A percentile compares a stretch with the other conserved stretches of the same genome.
phyloP scores from a whole-genome alignment of 148 eudicot genomes.

The Nyssa sinensis region DNA sequence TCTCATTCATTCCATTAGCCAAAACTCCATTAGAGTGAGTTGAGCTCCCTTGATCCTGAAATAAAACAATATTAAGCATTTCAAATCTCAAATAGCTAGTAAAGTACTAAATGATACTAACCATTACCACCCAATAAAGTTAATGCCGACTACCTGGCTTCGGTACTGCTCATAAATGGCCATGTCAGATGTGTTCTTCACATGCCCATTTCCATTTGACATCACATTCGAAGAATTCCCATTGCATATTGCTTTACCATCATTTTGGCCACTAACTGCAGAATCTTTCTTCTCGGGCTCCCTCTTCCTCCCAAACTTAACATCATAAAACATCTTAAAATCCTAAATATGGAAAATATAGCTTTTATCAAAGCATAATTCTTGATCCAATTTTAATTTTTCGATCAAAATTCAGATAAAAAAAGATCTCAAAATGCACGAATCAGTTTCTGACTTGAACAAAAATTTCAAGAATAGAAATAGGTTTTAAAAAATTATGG shows the following conservation, averaged over 20 bases:
- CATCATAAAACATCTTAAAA: constrained; percentile 88
- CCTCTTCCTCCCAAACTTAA: constrained; percentile 96
- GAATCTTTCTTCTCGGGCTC: constrained; percentile 33
- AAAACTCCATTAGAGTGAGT: constrained; percentile 46
- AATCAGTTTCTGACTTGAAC: not conserved
- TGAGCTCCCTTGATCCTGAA: constrained; percentile 33
- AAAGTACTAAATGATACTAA: not conserved
- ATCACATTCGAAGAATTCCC: constrained; percentile 24
- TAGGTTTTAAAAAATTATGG: not conserved
- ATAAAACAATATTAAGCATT: constrained; percentile 20
- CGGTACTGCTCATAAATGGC: constrained; percentile 82
- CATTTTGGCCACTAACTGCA: constrained; percentile 30
- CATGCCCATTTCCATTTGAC: constrained; percentile 46
- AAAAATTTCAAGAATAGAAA: not conserved
- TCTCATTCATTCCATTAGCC: constrained; percentile 27
- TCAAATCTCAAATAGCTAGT: constrained; percentile 1
- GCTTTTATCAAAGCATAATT: constrained; percentile 32
- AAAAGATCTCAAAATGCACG: constrained; percentile 2
- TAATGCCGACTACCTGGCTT: constrained; percentile 48
- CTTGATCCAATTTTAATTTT: constrained; percentile 3
- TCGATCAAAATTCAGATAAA: not conserved
- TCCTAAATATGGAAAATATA: constrained; percentile 53
- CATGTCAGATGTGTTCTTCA: constrained; percentile 56
- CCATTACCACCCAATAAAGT: not conserved
- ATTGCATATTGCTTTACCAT: constrained; percentile 28